These are phyloP conservation scores for Suillus lakei DNA, from an alignment of 768 basidiomycete species.

Conservation along the genomic window DNA sequence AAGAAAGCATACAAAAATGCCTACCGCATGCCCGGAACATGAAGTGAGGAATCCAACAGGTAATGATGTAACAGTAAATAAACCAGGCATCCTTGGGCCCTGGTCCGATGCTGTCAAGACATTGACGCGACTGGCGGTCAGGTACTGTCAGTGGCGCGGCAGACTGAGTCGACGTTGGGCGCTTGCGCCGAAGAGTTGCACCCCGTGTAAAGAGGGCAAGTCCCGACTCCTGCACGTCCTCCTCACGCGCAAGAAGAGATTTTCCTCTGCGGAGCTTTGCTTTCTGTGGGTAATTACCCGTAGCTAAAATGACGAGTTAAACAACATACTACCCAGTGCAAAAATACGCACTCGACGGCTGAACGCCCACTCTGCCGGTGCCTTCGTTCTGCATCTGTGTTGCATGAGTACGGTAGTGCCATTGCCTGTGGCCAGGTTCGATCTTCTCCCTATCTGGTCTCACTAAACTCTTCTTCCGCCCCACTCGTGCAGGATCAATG, in stretches of 20 bases:
- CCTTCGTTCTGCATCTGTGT: slow-evolving; percentile 76
- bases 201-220: slow-evolving; percentile 90
- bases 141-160: slow-evolving; percentile 42
- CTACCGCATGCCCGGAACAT: slow-evolving; percentile 78
- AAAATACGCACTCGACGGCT: slow-evolving; percentile 76
- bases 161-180: slow-evolving; percentile 47
- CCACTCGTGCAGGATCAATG: slow-evolving; percentile 56
- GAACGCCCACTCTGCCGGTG: slow-evolving; percentile 65
- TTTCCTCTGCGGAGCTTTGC: slow-evolving; percentile 76
- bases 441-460: slow-evolving; percentile 95
- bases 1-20: slow-evolving; percentile 26
- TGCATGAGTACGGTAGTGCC: slow-evolving; percentile 91
- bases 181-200: slow-evolving; percentile 77
- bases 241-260: slow-evolving; percentile 88
- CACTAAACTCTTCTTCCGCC: slow-evolving; percentile 91
- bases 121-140: slow-evolving; percentile 47
- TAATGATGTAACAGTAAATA: slow-evolving; percentile 88
- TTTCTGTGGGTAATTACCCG: slow-evolving; percentile 74
- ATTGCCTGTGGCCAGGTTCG: slow-evolving; percentile 91
- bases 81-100: slow-evolving; percentile 96
- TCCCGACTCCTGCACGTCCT: slow-evolving; percentile 91
- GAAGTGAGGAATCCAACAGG: slow-evolving; percentile 80
- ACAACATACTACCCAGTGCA: background rate
- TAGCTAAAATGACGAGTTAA: slow-evolving; percentile 47
- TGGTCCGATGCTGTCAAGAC: slow-evolving; percentile 75